A percentile compares a stretch with the other conserved stretches of the same genome.
phyloP scores from a whole-genome alignment of 148 eudicot genomes.

The Spergularia marina region DNA sequence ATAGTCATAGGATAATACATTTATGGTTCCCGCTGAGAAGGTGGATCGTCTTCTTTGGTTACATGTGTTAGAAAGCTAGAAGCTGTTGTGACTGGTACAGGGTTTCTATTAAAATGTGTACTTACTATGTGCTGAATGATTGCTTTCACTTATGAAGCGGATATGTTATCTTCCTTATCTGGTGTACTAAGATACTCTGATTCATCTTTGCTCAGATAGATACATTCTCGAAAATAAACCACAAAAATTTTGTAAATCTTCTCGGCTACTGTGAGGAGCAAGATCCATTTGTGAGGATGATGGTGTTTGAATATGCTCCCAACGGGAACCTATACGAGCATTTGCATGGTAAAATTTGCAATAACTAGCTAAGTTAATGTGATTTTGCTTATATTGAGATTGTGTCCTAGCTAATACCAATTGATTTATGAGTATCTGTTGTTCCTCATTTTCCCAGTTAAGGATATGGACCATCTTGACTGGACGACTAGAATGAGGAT shows the following conservation, averaged over 20 bases:
- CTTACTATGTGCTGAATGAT: not conserved
- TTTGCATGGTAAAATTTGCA: slow-evolving; percentile 48
- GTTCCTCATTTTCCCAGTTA: slow-evolving; percentile 29
- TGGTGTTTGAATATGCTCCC: slow-evolving; percentile 75
- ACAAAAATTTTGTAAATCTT: slow-evolving; percentile 65
- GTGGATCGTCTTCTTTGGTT: not conserved
- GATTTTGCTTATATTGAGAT: not conserved
- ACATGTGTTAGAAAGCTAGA: not conserved
- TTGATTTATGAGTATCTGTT: not conserved
- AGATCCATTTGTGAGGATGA: slow-evolving; percentile 69
- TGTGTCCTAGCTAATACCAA: not conserved
- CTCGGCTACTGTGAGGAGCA: slow-evolving; percentile 69
- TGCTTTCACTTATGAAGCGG: not conserved
- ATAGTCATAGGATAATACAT: not conserved
- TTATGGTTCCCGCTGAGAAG: not conserved
- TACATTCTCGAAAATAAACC: slow-evolving; percentile 52
- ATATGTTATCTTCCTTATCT: slow-evolving; percentile 11
- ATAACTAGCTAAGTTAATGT: not conserved
- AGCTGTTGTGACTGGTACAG: not conserved
- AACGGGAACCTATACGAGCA: slow-evolving; percentile 66
- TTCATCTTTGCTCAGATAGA: slow-evolving; percentile 43
- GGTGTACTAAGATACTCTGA: not conserved
- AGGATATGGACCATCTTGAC: slow-evolving; percentile 59
- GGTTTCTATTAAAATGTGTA: not conserved
- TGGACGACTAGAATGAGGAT: slow-evolving; percentile 62